phyloP scores from a whole-genome alignment of 495 filamentous ascomycete genomes.

The Sphaerosporella brunnea region DNA sequence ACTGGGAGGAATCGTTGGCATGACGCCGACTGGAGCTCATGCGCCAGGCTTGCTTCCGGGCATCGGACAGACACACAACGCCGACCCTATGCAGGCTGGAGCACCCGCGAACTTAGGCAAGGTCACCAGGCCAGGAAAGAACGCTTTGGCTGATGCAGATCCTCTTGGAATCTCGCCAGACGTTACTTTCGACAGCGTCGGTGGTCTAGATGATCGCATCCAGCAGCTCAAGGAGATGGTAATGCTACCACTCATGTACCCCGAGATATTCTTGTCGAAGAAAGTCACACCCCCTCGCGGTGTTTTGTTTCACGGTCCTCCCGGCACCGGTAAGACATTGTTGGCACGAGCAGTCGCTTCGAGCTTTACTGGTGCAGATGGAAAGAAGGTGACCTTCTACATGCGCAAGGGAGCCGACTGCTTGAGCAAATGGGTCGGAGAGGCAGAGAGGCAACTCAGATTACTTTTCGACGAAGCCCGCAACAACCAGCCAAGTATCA shows the following conservation, averaged over 20 bases:
- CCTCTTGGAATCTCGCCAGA: constrained; percentile 78
- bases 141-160: constrained; percentile 74
- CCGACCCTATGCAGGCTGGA: constrained; percentile 44
- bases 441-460: constrained; percentile 85
- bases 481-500: constrained; percentile 91
- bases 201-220: constrained; percentile 78
- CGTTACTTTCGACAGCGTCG: constrained; percentile 83
- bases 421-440: constrained; percentile 95
- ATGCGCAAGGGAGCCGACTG: constrained; percentile 98
- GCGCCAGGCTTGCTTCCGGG: constrained; percentile 38
- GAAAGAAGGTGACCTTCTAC: constrained; percentile 90
- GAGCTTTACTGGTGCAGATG: constrained; percentile 40
- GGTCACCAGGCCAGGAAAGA: constrained; percentile 43
- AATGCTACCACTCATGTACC: constrained; percentile 76
- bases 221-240: constrained; percentile 98
- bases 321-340: constrained; percentile 92
- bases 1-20: constrained; percentile 54
- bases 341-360: constrained; percentile 73
- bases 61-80: constrained; percentile 42
- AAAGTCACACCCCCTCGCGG: constrained; percentile 84
- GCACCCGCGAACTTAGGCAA: constrained; percentile 74
- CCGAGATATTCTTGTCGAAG: constrained; percentile 82
- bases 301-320: constrained; percentile 90
- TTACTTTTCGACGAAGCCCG: constrained; percentile 89
- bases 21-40: constrained; percentile 54